These are phyloP conservation scores for Rasamsonia emersonii DNA, from an alignment of 2,329 filamentous ascomycete genomes.

Conservation along the genomic window DNA sequence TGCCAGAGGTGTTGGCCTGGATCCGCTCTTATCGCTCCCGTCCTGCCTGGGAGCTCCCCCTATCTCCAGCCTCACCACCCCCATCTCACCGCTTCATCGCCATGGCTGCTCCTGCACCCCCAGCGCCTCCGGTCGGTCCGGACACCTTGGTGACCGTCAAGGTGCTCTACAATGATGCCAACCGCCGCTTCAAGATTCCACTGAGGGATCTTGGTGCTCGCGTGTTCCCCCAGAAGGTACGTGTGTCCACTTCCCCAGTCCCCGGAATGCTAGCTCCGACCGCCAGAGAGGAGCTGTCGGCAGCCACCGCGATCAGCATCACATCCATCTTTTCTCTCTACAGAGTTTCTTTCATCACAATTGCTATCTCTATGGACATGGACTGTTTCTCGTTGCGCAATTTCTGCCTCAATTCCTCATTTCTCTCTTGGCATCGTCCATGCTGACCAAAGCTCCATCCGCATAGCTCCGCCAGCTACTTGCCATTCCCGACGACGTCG, in stretches of 20 bases:
- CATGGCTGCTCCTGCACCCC: constrained; percentile 36
- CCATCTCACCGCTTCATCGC: constrained; percentile 12
- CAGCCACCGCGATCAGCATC: neutral
- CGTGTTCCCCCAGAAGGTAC: constrained; percentile 74
- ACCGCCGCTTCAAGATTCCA: constrained; percentile 80
- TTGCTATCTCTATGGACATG: constrained; percentile 1
- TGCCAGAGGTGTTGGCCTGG: no score
- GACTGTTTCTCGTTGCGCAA: constrained; percentile 4
- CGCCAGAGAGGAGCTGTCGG: no score
- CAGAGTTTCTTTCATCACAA: neutral
- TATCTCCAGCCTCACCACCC: constrained; percentile 6
- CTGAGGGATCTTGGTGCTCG: constrained; percentile 71
- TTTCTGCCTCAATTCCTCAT: constrained; percentile 12
- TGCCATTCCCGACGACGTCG: constrained; percentile 52
- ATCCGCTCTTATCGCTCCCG: no score
- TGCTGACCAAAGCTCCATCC: constrained; percentile 8
- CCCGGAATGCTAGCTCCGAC: constrained; percentile 18
- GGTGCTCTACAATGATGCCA: constrained; percentile 63
- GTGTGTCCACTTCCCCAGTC: constrained; percentile 31
- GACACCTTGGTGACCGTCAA: constrained; percentile 81
- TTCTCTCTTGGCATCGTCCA: constrained; percentile 1
- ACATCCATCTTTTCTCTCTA: neutral
- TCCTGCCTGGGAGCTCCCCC: neutral
- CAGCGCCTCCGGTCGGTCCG: constrained; percentile 43
- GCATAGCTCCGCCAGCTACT: constrained; percentile 62